Evolutionary conservation across 352 stramenopile genomes (phyloP).

Genomic region (Poterioochromonas sp.): DNA sequence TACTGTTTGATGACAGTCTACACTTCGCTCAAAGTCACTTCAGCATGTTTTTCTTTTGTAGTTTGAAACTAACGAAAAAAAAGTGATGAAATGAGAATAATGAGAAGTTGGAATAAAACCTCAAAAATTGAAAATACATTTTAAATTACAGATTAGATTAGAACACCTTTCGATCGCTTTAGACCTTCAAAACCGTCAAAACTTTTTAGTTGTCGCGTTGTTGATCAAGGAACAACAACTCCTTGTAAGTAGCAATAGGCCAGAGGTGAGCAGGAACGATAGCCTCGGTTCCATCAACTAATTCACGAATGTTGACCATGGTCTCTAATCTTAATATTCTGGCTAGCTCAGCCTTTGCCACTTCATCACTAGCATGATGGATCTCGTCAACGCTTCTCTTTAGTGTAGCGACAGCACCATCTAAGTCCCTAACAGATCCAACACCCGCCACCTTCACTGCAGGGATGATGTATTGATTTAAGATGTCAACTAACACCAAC

Average conservation of each 20-base stretch:
- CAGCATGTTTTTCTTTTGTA: no score
- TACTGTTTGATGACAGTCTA: no score
- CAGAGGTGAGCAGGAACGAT: slow-evolving; percentile 56
- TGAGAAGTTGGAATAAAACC: no score
- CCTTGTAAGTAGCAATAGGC: slow-evolving; percentile 64
- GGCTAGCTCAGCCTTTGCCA: slow-evolving; percentile 49
- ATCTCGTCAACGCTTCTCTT: slow-evolving; percentile 50
- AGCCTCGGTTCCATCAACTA: slow-evolving; percentile 56
- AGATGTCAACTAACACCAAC: slow-evolving; percentile 62
- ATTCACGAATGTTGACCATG: slow-evolving; percentile 60
- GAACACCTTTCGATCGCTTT: no score
- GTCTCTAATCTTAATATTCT: slow-evolving; percentile 59
- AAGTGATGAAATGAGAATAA: no score
- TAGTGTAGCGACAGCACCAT: slow-evolving; percentile 49
- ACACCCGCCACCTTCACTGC: slow-evolving; percentile 50
- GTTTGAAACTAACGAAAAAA: no score
- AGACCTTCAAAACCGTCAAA: no score
- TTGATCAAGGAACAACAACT: slow-evolving; percentile 61
- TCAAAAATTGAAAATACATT: no score
- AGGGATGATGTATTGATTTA: slow-evolving; percentile 63
- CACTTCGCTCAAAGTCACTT: no score
- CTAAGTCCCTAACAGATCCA: slow-evolving; percentile 51
- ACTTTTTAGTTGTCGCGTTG: no score
- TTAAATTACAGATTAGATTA: no score
- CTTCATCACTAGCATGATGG: slow-evolving; percentile 41